These are phyloP conservation scores for Volvox carteri DNA, from an alignment of 163 green algal species.

Conservation along the genomic window DNA sequence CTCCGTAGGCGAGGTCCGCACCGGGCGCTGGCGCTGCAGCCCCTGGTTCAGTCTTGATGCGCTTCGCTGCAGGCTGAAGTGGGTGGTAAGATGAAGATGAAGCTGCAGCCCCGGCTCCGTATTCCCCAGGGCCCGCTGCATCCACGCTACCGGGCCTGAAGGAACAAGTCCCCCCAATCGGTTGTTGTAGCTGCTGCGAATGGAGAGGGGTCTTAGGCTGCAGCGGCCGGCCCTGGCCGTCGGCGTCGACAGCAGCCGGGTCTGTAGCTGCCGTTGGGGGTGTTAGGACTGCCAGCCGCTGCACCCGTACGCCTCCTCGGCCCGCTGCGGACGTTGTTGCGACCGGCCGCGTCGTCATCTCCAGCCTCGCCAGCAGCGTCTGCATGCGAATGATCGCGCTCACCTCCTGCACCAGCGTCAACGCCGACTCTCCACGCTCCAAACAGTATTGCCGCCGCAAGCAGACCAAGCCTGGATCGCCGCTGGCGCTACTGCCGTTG, in stretches of 20 bases:
- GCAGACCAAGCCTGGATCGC: slow-evolving; percentile 1
- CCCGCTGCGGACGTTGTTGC: background rate
- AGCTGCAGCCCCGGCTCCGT: background rate
- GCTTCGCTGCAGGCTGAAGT: slow-evolving; percentile 2
- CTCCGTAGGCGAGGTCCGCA: background rate
- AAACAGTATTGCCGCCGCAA: slow-evolving; percentile 53
- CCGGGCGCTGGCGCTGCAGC: background rate
- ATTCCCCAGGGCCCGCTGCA: background rate
- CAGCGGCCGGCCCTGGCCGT: background rate
- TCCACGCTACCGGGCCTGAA: background rate
- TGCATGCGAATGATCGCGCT: slow-evolving; percentile 52
- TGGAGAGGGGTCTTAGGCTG: background rate
- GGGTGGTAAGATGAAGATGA: background rate
- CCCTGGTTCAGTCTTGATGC: slow-evolving; percentile 21
- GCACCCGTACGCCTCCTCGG: background rate
- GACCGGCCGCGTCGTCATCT: slow-evolving; percentile 30
- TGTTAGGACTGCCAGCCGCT: slow-evolving; percentile 3
- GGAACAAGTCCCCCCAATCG: background rate
- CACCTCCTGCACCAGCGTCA: slow-evolving; percentile 55
- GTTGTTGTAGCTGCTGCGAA: background rate
- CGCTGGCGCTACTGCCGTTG: background rate
- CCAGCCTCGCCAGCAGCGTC: slow-evolving; percentile 53
- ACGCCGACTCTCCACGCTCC: slow-evolving; percentile 39
- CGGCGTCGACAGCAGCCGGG: background rate
- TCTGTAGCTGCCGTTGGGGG: background rate